A percentile compares a stretch with the other conserved stretches of the same genome.
Conservation (phyloP, 768 basidiomycete species). For the Panaeolus cyanescens region DNA sequence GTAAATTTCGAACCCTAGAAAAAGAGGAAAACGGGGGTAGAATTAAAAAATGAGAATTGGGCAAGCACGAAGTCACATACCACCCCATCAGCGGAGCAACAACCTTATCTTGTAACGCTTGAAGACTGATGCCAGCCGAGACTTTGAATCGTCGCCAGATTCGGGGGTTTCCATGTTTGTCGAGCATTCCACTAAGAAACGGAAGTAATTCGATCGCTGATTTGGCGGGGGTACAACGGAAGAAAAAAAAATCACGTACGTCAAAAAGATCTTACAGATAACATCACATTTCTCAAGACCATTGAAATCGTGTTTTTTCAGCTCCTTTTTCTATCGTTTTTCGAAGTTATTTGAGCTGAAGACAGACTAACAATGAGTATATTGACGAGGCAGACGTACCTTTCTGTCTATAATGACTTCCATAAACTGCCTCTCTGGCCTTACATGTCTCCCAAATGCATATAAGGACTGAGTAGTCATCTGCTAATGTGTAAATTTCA, state of each 20-base stretch:
- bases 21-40: too few species aligned
- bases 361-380: too few species aligned
- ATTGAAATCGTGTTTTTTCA: slow-evolving; percentile 13
- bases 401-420: slow-evolving; percentile 24
- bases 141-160: slow-evolving; percentile 33
- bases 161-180: slow-evolving; percentile 22
- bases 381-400: slow-evolving; percentile 12
- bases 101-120: slow-evolving; percentile 35
- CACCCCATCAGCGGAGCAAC: slow-evolving; percentile 35
- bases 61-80: slow-evolving; percentile 11
- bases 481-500: slow-evolving; percentile 10
- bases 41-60: background rate
- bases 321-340: slow-evolving; percentile 3
- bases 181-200: slow-evolving; percentile 11
- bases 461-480: slow-evolving; percentile 17
- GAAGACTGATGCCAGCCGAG: slow-evolving; percentile 32
- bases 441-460: background rate
- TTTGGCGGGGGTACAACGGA: background rate
- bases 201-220: slow-evolving; percentile 7
- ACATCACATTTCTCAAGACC: slow-evolving; percentile 20
- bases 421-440: slow-evolving; percentile 25
- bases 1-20: slow-evolving; percentile 31
- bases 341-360: too few species aligned
- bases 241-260: slow-evolving; percentile 7
- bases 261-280: slow-evolving; percentile 12